Evolutionary conservation across 106 monocot genomes (phyloP).

Genomic region (Dioscorea zingiberensis): DNA sequence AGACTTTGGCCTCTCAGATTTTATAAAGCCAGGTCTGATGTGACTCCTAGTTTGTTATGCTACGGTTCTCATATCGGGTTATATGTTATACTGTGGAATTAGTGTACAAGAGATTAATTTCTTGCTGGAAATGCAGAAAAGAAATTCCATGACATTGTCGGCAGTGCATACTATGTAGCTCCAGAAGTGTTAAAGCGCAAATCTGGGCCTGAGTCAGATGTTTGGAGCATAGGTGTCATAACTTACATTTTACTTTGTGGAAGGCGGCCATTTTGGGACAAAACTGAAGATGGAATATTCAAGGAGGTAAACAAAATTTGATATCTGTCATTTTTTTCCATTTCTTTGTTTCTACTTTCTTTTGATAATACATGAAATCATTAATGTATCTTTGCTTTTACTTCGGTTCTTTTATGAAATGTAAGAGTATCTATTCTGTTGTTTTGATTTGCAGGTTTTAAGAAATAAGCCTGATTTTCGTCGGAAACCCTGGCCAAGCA

Average conservation of each 20-base stretch:
- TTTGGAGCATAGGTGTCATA: slow-evolving; percentile 97
- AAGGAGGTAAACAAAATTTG: slow-evolving; percentile 48
- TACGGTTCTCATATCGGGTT: background rate
- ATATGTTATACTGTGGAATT: background rate
- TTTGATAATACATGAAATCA: no score
- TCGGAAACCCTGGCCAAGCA: slow-evolving; percentile 83
- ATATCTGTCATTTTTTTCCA: background rate
- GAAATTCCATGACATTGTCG: slow-evolving; percentile 87
- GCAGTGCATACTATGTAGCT: slow-evolving; percentile 95
- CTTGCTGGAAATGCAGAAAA: slow-evolving; percentile 42
- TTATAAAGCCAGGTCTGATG: slow-evolving; percentile 66
- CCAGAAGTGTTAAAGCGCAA: slow-evolving; percentile 83
- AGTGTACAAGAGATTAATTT: background rate
- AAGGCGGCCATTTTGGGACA: slow-evolving; percentile 94
- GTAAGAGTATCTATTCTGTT: no score
- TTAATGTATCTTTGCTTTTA: no score
- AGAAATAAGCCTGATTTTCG: slow-evolving; percentile 91
- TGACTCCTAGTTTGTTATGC: background rate
- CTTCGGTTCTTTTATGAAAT: background rate
- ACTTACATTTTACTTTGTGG: slow-evolving; percentile 96
- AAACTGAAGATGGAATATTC: slow-evolving; percentile 91
- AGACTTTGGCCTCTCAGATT: slow-evolving; percentile 95
- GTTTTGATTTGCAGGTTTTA: slow-evolving; percentile 73
- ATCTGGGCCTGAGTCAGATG: slow-evolving; percentile 96
- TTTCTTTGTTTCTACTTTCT: no score